Conservation (phyloP, 2,329 filamentous ascomycete genomes). For the Alternaria dauci region DNA sequence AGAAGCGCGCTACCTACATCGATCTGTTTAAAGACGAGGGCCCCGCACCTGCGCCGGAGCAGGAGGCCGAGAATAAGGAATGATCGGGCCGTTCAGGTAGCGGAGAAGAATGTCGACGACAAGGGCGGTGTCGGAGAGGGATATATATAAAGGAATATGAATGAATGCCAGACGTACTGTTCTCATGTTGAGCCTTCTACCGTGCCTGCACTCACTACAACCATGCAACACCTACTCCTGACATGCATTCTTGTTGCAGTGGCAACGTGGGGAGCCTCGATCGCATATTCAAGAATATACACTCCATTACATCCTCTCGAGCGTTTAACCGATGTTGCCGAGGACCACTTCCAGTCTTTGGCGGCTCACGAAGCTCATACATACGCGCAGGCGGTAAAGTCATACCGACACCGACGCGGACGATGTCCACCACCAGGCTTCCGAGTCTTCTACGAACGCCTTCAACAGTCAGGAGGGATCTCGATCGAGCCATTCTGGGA, state of each 20-base stretch:
- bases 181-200: neutral
- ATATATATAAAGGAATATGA: neutral
- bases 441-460: neutral
- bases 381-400: neutral
- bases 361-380: neutral
- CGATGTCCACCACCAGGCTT: neutral
- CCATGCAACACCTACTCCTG: neutral
- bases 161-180: neutral
- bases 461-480: neutral
- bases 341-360: neutral
- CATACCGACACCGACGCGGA: neutral
- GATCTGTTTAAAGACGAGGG: no score
- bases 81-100: neutral
- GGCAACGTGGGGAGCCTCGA: neutral
- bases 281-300: neutral
- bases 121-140: neutral
- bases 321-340: neutral
- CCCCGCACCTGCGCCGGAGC: neutral
- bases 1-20: no score
- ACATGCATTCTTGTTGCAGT: neutral
- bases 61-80: neutral
- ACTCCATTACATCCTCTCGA: neutral
- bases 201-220: neutral
- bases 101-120: neutral
- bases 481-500: slow-evolving; percentile 1